phyloP scores from a whole-genome alignment of 169 alveolate genomes.

The Plasmodium gaboni region DNA sequence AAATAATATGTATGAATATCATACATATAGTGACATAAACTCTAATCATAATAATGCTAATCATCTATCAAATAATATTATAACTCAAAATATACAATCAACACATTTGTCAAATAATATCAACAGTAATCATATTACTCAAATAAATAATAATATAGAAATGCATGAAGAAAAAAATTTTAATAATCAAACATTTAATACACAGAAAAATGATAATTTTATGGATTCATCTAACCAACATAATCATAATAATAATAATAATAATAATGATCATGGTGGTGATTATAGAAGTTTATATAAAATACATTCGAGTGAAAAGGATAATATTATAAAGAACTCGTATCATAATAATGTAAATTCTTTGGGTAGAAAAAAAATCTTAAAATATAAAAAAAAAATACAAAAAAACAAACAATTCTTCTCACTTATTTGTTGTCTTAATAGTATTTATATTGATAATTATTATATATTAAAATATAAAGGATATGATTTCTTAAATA shows the following conservation, averaged over 20 bases:
- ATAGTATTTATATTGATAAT: slow-evolving; percentile 69
- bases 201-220: neutral
- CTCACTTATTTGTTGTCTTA: slow-evolving; percentile 60
- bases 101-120: neutral
- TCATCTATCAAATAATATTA: too few relatives aligned
- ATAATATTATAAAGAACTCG: neutral
- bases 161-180: neutral
- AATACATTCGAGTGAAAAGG: neutral
- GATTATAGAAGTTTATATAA: neutral
- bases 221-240: neutral
- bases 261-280: neutral
- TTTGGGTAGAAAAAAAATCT: too few relatives aligned
- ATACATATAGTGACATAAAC: neutral
- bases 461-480: slow-evolving; percentile 54
- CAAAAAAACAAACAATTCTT: slow-evolving; percentile 9
- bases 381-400: neutral
- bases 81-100: too few relatives aligned
- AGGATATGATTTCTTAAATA: slow-evolving; percentile 19
- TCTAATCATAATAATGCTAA: neutral
- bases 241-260: neutral
- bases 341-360: too few relatives aligned
- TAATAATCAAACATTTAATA: neutral
- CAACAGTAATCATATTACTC: neutral
- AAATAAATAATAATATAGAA: neutral
- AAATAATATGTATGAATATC: neutral